Conservation (phyloP, 1,139 yeast genomes). For the Lodderomyces parapsilosis region DNA sequence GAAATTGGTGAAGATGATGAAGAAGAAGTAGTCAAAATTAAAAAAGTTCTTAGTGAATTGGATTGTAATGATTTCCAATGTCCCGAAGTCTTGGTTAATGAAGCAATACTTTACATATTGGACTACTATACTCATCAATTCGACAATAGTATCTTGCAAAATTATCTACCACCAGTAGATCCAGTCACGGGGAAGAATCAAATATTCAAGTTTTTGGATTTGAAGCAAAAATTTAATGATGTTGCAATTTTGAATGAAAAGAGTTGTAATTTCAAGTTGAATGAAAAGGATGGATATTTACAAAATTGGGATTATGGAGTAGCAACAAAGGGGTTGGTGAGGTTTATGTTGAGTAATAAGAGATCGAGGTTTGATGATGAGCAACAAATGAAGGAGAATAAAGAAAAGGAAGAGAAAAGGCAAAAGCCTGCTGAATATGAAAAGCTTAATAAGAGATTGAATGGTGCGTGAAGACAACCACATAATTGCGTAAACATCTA, state of each 20-base stretch:
- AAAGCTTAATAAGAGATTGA: neutral
- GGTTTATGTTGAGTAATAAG: conserved; percentile 56
- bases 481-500: too few species aligned
- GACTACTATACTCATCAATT: conserved; percentile 59
- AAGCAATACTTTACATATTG: conserved; percentile 59
- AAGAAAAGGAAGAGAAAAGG: neutral
- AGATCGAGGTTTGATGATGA: conserved; percentile 42
- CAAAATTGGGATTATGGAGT: conserved; percentile 47
- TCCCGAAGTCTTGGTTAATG: conserved; percentile 54
- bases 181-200: conserved; percentile 43
- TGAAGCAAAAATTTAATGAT: conserved; percentile 45
- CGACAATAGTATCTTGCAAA: conserved; percentile 30
- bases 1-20: conserved; percentile 14
- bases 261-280: conserved; percentile 41
- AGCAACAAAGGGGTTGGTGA: conserved; percentile 46
- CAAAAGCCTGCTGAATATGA: neutral
- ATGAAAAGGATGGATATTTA: conserved; percentile 47
- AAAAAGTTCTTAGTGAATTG: conserved; percentile 26
- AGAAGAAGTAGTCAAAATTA: conserved; percentile 30
- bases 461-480: neutral
- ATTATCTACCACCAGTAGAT: conserved; percentile 32
- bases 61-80: conserved; percentile 46
- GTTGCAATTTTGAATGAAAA: conserved; percentile 35
- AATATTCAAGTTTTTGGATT: conserved; percentile 47
- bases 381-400: conserved; percentile 7